Base-by-base conservation (phyloP, 257 asterid species). In the Plectranthus barbatus region DNA sequence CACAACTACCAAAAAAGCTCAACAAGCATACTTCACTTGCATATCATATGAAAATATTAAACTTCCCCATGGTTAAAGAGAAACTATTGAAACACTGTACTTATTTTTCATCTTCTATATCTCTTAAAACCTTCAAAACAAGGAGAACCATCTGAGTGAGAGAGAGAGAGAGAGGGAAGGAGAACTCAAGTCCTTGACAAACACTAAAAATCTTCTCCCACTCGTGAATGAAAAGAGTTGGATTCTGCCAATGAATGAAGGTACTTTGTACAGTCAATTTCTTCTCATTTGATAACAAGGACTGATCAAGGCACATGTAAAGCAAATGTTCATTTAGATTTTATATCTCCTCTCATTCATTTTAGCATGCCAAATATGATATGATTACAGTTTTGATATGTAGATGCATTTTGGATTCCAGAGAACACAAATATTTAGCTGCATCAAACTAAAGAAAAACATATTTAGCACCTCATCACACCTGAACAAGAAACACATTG, bases 401-500 rank as follows among this genome's bases (percentile, higher is more conserved):
- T 14, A 52, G 14, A 9, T 42, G 58, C 34, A 11, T 14, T 55
- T 24, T 13, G 63, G 54, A 72, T 63, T 55, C 47, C 39, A 23
- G 1, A 56, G 1, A 15, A 46, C 46, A 33, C 39, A 49, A 54
- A n/a, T n/a, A n/a, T n/a, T n/a, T 15, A 59, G 31, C 44, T 64
- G 15, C 37, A 34, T 33, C 54, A 17, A 33, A 64, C 15, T 13
- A 55, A n/a, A 11, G 23, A 37, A 39, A 21, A 7, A 37, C 40
- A 45, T 47, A 20, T 33, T 49, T 42, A 21, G 66, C 60, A 66
- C 36, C 64, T 74, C 40, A 59, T 64, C 74, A 60, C 78, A 87
- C 97, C 96, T 90, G 97, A 72, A 87, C 85, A 56, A 83, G 81
- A 71, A 90, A 85, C 40, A 85, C 89, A 66, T 70, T 72, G 57